A percentile compares a stretch with the other conserved stretches of the same genome.
phyloP scores from a whole-genome alignment of 805 yeast genomes.

The Lipomyces yamanashiensis region DNA sequence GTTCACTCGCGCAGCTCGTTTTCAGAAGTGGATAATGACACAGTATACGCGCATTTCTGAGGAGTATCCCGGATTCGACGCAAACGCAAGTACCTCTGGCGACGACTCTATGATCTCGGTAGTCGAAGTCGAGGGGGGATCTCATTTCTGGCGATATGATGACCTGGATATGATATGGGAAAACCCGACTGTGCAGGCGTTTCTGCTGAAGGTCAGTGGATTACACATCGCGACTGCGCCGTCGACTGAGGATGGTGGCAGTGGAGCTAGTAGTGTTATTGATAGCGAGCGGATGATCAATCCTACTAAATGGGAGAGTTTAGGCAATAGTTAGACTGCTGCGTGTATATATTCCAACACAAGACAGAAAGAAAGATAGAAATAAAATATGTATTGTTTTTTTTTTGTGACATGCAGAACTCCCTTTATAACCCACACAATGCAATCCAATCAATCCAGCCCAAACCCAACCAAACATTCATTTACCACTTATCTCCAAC shows the following conservation, averaged over 20 bases:
- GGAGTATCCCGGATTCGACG: slow-evolving; percentile 8
- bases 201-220: slow-evolving; percentile 17
- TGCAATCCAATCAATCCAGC: not conserved
- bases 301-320: not conserved
- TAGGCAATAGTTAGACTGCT: not conserved
- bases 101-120: slow-evolving; percentile 1
- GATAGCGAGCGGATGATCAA: not conserved
- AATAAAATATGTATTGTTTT: not conserved
- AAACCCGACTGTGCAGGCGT: slow-evolving; percentile 3
- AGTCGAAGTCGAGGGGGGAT: slow-evolving; percentile 16
- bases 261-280: slow-evolving; percentile 8
- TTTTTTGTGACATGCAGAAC: not conserved
- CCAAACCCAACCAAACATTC: not conserved
- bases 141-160: slow-evolving; percentile 22
- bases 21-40: slow-evolving; percentile 19
- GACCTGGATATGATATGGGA: slow-evolving; percentile 24
- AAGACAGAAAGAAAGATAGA: no score
- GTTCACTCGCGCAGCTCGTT: slow-evolving; percentile 18
- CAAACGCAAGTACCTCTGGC: not conserved
- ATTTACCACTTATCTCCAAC: slow-evolving; percentile 35
- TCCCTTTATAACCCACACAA: not conserved
- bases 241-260: not conserved
- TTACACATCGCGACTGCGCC: not conserved
- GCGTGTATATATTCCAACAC: no score
- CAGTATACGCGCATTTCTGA: slow-evolving; percentile 13